Conservation (phyloP, 352 stramenopile genomes). For the Phytophthora megakarya region DNA sequence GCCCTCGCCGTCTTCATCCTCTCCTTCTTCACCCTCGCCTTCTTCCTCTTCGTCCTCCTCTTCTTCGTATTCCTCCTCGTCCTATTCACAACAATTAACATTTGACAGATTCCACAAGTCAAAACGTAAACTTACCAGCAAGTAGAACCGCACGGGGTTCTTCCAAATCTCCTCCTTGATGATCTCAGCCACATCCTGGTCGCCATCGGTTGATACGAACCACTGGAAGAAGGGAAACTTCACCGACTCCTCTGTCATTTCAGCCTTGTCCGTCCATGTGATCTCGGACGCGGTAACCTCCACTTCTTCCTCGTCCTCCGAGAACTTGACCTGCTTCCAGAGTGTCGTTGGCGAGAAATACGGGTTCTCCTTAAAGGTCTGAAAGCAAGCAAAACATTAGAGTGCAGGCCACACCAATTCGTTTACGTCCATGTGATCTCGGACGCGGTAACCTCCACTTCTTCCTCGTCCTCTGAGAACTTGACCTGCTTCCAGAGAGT, state of each 20-base stretch:
- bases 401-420: neutral
- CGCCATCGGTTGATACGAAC: conserved; percentile 57
- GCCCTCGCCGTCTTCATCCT: conserved; percentile 23
- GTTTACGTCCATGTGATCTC: conserved; percentile 68
- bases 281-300: conserved; percentile 58
- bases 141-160: conserved; percentile 66
- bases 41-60: conserved; percentile 47
- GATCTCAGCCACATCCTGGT: conserved; percentile 68
- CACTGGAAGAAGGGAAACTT: conserved; percentile 68
- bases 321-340: conserved; percentile 78
- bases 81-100: conserved; percentile 24
- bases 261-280: conserved; percentile 63
- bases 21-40: conserved; percentile 34
- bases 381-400: conserved; percentile 12
- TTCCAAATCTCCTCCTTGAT: conserved; percentile 87
- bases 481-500: conserved; percentile 75
- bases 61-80: conserved; percentile 53
- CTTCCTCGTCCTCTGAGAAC: conserved; percentile 72
- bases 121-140: conserved; percentile 33
- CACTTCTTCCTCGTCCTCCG: conserved; percentile 66
- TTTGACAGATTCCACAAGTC: too few relatives aligned
- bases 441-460: conserved; percentile 56
- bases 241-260: conserved; percentile 56
- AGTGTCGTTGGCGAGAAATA: conserved; percentile 57
- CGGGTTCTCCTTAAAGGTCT: conserved; percentile 76